These are phyloP conservation scores for Termitomyces sp. DNA, from an alignment of 768 basidiomycete species.

Conservation along the genomic window DNA sequence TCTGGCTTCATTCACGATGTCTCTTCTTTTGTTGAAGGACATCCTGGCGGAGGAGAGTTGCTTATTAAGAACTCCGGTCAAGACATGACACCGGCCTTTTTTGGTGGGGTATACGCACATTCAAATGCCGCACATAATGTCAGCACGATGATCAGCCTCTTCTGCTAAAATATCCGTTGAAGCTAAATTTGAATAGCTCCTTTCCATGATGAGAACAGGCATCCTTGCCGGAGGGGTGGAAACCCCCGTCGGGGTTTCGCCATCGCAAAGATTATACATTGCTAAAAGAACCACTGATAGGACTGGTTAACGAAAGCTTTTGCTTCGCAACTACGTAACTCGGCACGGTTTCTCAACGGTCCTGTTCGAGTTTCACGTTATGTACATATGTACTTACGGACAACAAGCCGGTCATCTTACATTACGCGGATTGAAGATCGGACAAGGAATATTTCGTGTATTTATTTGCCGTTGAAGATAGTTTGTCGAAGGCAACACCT, in stretches of 20 bases:
- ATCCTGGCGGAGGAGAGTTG: conserved; percentile 71
- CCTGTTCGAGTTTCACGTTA: not conserved
- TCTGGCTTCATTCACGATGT: conserved; percentile 88
- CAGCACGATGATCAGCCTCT: conserved; percentile 16
- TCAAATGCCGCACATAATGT: conserved; percentile 82
- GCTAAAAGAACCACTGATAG: conserved; percentile 19
- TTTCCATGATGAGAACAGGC: conserved; percentile 77
- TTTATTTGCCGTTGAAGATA: not conserved
- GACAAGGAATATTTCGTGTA: not conserved
- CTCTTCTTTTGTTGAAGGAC: conserved; percentile 63
- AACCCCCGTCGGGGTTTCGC: conserved; percentile 41
- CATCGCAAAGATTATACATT: conserved; percentile 38
- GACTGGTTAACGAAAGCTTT: not conserved
- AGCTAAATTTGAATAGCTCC: conserved; percentile 10
- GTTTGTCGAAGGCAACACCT: not conserved
- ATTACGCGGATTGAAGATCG: not conserved
- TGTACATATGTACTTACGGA: not conserved
- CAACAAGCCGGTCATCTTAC: not conserved
- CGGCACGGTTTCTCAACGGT: not conserved
- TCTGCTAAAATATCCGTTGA: not conserved
- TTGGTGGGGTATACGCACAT: conserved; percentile 79
- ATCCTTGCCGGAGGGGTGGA: conserved; percentile 63
- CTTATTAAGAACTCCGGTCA: conserved; percentile 63
- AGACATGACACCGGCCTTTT: conserved; percentile 82
- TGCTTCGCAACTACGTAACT: not conserved